Evolutionary conservation across 441 rosid genomes (phyloP), one percentile per base, ranked within the genome.

Genomic region (Sinapis alba): DNA sequence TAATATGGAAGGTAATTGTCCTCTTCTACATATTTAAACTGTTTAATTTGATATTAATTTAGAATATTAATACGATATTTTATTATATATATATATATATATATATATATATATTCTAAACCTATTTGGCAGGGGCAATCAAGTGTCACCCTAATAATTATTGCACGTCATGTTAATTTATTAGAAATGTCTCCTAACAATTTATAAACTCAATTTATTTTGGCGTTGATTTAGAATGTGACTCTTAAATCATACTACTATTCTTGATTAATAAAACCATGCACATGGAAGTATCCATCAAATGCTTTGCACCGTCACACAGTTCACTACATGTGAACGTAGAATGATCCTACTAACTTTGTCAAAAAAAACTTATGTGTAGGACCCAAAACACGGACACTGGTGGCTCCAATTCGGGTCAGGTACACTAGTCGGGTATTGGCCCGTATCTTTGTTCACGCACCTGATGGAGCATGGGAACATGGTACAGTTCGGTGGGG

Each of bases 321-420:
- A 65, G 72, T 60, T 73, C 71, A 65, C 71, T 75, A 13, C 45
- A 60, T 57, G 60, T 43, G 12, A 10, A 1, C 32, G 13, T 20
- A 11, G 19, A 21, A 26, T 27, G 27, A 32, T 47, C 41, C 7
- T 20, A 45, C 1, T 58, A 43, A 65, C 23, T 59, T 21, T 1
- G 11, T 59, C 45, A 66, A 47, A 67, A 50, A 7, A 16, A 1
- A 0, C 12, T 0, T 27, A 24, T 18, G 28, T 62, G 34, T 32
- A 95, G 99, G 99, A 95, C 78, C 99, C 99, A 57, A 95, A 95
- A 85, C 97, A 93, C 43, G 98, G 99, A 28, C 90, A 95, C 71
- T 95, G 99, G 99, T 95, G 99, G 99, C 87, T 95, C 59, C 93
- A 95, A 83, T 93, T 95, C 80, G 99, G 98, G 41, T 86, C 94